These are phyloP conservation scores for Citrullus amarus DNA, from an alignment of 306 rosid genomes.

Conservation along the genomic window DNA sequence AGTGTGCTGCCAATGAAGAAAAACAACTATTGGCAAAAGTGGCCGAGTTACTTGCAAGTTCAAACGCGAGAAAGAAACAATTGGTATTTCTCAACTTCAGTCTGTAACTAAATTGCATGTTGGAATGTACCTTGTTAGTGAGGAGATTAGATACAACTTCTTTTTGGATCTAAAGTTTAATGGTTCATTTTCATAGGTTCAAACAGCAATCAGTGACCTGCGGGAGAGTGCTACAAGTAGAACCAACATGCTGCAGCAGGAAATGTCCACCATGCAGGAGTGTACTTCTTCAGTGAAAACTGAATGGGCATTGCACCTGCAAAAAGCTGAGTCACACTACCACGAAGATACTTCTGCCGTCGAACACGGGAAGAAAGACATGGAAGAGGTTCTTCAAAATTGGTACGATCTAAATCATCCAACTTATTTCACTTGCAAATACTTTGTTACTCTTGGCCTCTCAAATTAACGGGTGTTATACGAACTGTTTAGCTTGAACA, in stretches of 20 bases:
- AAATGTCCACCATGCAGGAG: conserved; percentile 81
- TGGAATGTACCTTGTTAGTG: neutral
- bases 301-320: conserved; percentile 80
- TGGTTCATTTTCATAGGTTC: conserved; percentile 40
- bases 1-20: conserved; percentile 92
- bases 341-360: conserved; percentile 68
- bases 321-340: conserved; percentile 70
- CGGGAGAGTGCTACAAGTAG: conserved; percentile 84
- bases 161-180: neutral
- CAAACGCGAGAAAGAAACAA: conserved; percentile 85
- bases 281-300: conserved; percentile 66
- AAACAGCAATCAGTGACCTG: conserved; percentile 77
- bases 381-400: conserved; percentile 70
- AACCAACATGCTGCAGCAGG: conserved; percentile 60
- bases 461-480: neutral
- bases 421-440: neutral
- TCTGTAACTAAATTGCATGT: neutral
- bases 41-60: conserved; percentile 87
- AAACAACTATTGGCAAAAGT: conserved; percentile 75
- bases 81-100: conserved; percentile 39
- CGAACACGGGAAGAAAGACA: conserved; percentile 72
- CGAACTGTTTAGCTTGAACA: conserved; percentile 44
- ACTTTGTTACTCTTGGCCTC: neutral
- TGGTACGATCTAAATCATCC: conserved; percentile 37
- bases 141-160: neutral